phyloP scores from a whole-genome alignment of 169 alveolate species.

The Plasmodium knowlesi region DNA sequence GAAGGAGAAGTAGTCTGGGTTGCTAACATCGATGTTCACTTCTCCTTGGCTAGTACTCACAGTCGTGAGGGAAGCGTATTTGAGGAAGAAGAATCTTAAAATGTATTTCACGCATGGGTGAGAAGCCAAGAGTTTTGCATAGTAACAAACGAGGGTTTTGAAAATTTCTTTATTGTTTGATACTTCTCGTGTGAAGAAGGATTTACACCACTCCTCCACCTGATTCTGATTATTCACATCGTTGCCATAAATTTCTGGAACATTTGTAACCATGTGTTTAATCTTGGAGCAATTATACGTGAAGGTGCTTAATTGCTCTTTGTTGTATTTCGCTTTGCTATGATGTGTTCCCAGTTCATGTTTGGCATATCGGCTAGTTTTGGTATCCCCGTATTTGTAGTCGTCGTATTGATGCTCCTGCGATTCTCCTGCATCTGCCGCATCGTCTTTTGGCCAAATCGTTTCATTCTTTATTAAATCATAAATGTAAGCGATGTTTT shows the following conservation, averaged over 20 bases:
- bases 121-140: constrained; percentile 78
- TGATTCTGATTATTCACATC: constrained; percentile 78
- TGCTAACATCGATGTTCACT: constrained; percentile 78
- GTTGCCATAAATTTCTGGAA: constrained; percentile 62
- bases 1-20: constrained; percentile 75
- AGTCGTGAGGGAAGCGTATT: constrained; percentile 81
- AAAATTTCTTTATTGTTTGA: constrained; percentile 77
- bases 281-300: constrained; percentile 47
- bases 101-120: constrained; percentile 79
- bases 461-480: constrained; percentile 70
- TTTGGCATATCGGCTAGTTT: no score
- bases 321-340: neutral
- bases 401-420: neutral
- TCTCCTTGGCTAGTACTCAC: constrained; percentile 84
- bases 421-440: constrained; percentile 31
- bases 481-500: constrained; percentile 75
- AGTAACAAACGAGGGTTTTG: constrained; percentile 80
- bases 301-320: constrained; percentile 14
- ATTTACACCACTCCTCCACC: constrained; percentile 81
- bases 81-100: constrained; percentile 79
- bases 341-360: constrained; percentile 10
- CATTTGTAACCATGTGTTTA: constrained; percentile 54
- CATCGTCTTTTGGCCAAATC: constrained; percentile 58
- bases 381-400: neutral
- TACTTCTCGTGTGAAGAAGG: constrained; percentile 75